Conservation (phyloP, 257 asterid species). For the Lithospermum erythrorhizon region DNA sequence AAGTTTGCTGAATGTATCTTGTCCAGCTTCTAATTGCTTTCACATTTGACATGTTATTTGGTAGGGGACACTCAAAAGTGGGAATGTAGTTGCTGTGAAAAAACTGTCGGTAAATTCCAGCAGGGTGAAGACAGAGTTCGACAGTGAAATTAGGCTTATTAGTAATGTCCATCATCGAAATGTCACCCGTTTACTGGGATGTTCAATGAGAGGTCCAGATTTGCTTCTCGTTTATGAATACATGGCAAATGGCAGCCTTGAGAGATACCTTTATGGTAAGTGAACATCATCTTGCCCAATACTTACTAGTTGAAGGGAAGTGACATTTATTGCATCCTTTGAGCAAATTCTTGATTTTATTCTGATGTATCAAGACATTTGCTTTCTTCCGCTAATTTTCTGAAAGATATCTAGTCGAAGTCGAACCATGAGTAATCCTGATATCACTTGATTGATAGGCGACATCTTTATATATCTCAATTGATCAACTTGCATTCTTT, state of each 20-base stretch:
- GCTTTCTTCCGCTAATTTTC: too few relatives aligned
- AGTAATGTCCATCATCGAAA: slow-evolving; percentile 91
- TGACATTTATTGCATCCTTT: background rate
- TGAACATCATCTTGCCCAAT: background rate
- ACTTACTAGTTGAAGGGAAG: too few relatives aligned
- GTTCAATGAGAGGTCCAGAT: slow-evolving; percentile 57
- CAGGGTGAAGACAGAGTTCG: slow-evolving; percentile 68
- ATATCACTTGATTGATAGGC: too few relatives aligned
- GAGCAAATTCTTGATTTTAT: background rate
- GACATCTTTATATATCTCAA: too few relatives aligned
- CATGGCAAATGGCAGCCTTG: slow-evolving; percentile 81
- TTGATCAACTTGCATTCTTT: too few relatives aligned
- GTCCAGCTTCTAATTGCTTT: background rate
- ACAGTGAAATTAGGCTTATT: slow-evolving; percentile 67
- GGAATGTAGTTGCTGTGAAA: slow-evolving; percentile 65
- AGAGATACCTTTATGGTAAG: slow-evolving; percentile 54
- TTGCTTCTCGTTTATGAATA: slow-evolving; percentile 61
- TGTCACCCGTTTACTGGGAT: slow-evolving; percentile 70
- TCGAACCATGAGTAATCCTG: too few relatives aligned
- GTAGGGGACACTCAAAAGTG: slow-evolving; percentile 69
- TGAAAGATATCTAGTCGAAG: too few relatives aligned
- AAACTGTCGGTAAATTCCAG: slow-evolving; percentile 34
- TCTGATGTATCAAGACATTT: background rate
- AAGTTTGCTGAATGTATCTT: too few relatives aligned
- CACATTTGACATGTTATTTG: background rate